Conservation (phyloP, 2,329 filamentous ascomycete genomes). For the Trichoderma polysporum region DNA sequence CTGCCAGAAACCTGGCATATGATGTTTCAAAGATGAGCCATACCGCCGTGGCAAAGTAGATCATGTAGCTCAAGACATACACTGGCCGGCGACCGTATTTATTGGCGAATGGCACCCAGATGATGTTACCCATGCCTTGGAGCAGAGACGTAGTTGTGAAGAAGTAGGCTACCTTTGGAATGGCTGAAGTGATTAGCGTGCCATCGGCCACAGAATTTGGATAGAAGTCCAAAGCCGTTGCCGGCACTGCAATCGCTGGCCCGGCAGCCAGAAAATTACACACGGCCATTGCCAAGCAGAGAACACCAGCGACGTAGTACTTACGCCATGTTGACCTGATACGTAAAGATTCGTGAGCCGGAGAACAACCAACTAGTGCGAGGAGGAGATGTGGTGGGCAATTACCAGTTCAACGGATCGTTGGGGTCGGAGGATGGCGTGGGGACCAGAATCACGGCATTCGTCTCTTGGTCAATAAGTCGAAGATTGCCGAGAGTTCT, state of each 20-base stretch:
- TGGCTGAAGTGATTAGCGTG: slow-evolving; percentile 32
- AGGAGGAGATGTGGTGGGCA: slow-evolving; percentile 26
- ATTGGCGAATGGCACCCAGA: slow-evolving; percentile 48
- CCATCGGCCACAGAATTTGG: slow-evolving; percentile 34
- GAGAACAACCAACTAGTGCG: neutral
- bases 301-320: slow-evolving; percentile 49
- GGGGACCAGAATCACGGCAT: slow-evolving; percentile 52
- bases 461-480: slow-evolving; percentile 42
- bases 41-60: slow-evolving; percentile 43
- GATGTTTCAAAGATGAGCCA: slow-evolving; percentile 45
- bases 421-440: slow-evolving; percentile 51
- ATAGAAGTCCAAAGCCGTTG: slow-evolving; percentile 49
- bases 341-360: slow-evolving; percentile 21
- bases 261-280: slow-evolving; percentile 59
- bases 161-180: slow-evolving; percentile 51
- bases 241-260: slow-evolving; percentile 50
- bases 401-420: slow-evolving; percentile 54
- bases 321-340: slow-evolving; percentile 46
- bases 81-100: slow-evolving; percentile 46
- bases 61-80: slow-evolving; percentile 44
- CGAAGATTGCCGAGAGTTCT: slow-evolving; percentile 43
- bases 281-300: slow-evolving; percentile 55
- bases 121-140: slow-evolving; percentile 48
- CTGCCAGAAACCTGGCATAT: slow-evolving; percentile 44
- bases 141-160: slow-evolving; percentile 52